These are phyloP conservation scores for Scedosporium aurantiacum DNA, from an alignment of 2,329 filamentous ascomycete species.

Conservation along the genomic window DNA sequence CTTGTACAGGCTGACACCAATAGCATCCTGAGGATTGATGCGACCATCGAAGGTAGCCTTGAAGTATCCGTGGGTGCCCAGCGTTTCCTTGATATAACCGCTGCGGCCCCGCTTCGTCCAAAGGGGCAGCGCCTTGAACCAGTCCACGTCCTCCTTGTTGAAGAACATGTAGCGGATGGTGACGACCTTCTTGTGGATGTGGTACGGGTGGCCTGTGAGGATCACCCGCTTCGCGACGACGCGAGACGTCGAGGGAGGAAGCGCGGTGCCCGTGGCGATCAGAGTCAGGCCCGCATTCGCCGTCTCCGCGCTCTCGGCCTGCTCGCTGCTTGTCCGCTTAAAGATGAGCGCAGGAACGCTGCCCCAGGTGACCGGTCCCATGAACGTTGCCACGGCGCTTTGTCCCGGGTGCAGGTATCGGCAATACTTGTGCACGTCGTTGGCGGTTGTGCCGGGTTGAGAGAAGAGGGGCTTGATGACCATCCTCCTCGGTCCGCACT, in stretches of 20 bases:
- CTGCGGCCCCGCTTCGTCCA: constrained; percentile 86
- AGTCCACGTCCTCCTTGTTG: constrained; percentile 85
- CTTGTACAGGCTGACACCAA: constrained; percentile 85
- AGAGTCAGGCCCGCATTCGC: constrained; percentile 50
- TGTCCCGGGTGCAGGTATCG: constrained; percentile 85
- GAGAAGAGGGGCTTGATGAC: constrained; percentile 87
- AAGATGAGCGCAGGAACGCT: constrained; percentile 85
- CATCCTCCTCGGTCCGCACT: constrained; percentile 80
- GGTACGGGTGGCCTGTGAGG: constrained; percentile 90
- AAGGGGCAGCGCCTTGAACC: constrained; percentile 93
- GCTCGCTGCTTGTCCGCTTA: constrained; percentile 42
- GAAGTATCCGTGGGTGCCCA: constrained; percentile 99
- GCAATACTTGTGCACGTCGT: constrained; percentile 95
- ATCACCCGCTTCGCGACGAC: constrained; percentile 91
- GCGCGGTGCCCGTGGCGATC: constrained; percentile 75
- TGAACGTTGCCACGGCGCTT: constrained; percentile 79
- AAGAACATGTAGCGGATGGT: constrained; percentile 99
- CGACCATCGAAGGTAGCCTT: constrained; percentile 95
- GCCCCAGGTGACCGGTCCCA: constrained; percentile 87
- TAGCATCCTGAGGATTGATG: constrained; percentile 90
- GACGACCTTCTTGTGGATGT: constrained; percentile 96
- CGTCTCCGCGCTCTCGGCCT: constrained; percentile 30
- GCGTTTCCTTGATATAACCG: constrained; percentile 84
- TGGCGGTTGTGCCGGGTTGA: constrained; percentile 76
- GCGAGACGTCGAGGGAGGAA: constrained; percentile 64